These are phyloP conservation scores for Colletotrichum tropicale DNA, from an alignment of 2,329 filamentous ascomycete genomes.

Conservation along the genomic window DNA sequence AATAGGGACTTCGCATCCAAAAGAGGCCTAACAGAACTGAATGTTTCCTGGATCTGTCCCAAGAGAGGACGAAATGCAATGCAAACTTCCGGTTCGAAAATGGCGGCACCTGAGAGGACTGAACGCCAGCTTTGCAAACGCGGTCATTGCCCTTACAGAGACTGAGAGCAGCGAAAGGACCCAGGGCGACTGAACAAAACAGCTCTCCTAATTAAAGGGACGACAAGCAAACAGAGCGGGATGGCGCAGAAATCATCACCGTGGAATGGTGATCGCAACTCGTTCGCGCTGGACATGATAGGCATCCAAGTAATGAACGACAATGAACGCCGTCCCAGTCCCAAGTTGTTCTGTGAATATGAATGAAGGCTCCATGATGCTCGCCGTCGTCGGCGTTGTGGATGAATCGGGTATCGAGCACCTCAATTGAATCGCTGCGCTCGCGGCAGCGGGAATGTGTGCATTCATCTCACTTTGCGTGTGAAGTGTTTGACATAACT, in stretches of 20 bases:
- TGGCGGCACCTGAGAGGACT: not conserved
- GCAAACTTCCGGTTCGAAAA: not conserved
- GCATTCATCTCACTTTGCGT: accelerated
- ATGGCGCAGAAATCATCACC: not conserved
- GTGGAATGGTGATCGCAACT: not conserved
- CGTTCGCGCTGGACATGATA: not conserved
- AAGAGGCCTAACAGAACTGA: not conserved
- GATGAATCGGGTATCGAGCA: not conserved
- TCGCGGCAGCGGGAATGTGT: not conserved
- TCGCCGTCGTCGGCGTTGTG: accelerated
- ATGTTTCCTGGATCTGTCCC: not conserved
- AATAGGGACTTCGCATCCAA: not conserved
- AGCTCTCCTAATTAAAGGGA: no score
- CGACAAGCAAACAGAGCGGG: no score
- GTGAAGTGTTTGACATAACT: not conserved
- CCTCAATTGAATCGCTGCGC: not conserved
- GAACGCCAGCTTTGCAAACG: not conserved
- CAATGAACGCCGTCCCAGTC: not conserved
- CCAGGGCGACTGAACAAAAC: not conserved
- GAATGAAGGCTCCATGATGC: not conserved
- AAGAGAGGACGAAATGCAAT: not conserved
- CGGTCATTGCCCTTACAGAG: not conserved
- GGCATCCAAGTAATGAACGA: not conserved
- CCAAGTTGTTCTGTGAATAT: not conserved
- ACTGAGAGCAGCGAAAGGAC: not conserved